Conservation (phyloP, 495 filamentous ascomycete genomes). For the Penicillium herquei region DNA sequence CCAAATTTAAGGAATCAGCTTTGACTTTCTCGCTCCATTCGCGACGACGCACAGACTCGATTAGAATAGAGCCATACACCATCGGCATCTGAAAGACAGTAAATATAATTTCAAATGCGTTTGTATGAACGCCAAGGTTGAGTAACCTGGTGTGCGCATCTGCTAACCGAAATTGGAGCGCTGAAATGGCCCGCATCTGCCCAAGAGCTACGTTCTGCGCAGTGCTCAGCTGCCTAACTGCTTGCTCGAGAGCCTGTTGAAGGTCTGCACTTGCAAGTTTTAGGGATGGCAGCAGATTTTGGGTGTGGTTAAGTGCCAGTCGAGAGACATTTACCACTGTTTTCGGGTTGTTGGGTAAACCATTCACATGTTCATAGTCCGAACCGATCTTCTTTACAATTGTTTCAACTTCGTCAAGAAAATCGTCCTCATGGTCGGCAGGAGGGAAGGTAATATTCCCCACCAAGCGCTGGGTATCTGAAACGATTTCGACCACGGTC, state of each 20-base stretch:
- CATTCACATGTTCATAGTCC: conserved; percentile 78
- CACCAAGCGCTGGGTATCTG: conserved; percentile 54
- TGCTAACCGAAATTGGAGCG: conserved; percentile 69
- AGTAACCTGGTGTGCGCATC: conserved; percentile 68
- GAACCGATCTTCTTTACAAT: conserved; percentile 81
- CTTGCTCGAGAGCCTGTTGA: conserved; percentile 66
- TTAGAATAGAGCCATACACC: conserved; percentile 82
- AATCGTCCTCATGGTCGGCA: conserved; percentile 46
- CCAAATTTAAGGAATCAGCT: conserved; percentile 75
- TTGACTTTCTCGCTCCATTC: conserved; percentile 92
- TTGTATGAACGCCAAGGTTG: conserved; percentile 64
- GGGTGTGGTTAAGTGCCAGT: conserved; percentile 81
- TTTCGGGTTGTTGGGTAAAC: conserved; percentile 64
- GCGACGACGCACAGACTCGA: conserved; percentile 78
- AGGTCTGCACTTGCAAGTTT: conserved; percentile 70
- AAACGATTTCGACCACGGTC: conserved; percentile 50
- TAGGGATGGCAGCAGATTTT: conserved; percentile 81
- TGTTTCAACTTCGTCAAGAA: conserved; percentile 83
- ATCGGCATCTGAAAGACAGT: conserved; percentile 77
- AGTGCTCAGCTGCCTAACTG: conserved; percentile 61
- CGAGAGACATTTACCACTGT: conserved; percentile 79
- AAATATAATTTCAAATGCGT: conserved; percentile 73
- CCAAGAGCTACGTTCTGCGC: conserved; percentile 57
- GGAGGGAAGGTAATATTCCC: conserved; percentile 23
- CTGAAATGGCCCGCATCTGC: conserved; percentile 77